Evolutionary conservation across 306 rosid genomes (phyloP).

Genomic region (Hippophae rhamnoides): DNA sequence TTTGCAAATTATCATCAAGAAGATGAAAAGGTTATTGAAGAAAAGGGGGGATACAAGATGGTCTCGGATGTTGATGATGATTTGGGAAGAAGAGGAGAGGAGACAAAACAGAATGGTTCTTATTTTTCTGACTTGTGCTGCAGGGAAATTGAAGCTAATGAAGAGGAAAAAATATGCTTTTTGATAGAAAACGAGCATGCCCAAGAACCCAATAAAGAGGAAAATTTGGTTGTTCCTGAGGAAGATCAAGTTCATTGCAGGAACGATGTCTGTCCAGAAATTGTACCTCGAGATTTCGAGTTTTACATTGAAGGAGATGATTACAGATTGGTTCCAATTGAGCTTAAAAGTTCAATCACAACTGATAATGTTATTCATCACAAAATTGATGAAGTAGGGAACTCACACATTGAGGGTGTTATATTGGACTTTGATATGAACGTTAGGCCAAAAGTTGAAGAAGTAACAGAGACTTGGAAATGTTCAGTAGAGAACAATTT

Average conservation of each 20-base stretch:
- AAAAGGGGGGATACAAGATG: conserved; percentile 27
- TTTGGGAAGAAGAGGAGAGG: conserved; percentile 28
- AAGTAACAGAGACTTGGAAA: conserved; percentile 57
- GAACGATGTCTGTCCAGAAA: conserved; percentile 23
- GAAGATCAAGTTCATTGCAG: conserved; percentile 27
- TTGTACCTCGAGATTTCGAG: conserved; percentile 55
- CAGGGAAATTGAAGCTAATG: conserved; percentile 33
- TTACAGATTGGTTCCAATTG: conserved; percentile 74
- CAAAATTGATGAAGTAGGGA: conserved; percentile 32
- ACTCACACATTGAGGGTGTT: conserved; percentile 40
- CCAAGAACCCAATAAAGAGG: conserved; percentile 26
- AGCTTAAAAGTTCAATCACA: conserved; percentile 36
- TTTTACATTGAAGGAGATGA: conserved; percentile 71
- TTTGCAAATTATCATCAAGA: conserved; percentile 24
- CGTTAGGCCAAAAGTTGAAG: conserved; percentile 33
- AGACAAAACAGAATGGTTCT: conserved; percentile 34
- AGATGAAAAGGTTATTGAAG: conserved; percentile 33
- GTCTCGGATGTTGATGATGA: conserved; percentile 43
- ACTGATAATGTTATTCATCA: conserved; percentile 20
- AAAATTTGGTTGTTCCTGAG: conserved; percentile 12
- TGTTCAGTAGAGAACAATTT: conserved; percentile 33
- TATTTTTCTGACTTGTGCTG: conserved; percentile 44
- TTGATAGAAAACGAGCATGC: conserved; percentile 29
- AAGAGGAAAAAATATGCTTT: conserved; percentile 24
- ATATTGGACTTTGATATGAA: conserved; percentile 65